Percentiles rank a stretch among this genome's conserved stretches.
phyloP scores from a whole-genome alignment of 768 basidiomycete genomes.

The Leccinum broughii region DNA sequence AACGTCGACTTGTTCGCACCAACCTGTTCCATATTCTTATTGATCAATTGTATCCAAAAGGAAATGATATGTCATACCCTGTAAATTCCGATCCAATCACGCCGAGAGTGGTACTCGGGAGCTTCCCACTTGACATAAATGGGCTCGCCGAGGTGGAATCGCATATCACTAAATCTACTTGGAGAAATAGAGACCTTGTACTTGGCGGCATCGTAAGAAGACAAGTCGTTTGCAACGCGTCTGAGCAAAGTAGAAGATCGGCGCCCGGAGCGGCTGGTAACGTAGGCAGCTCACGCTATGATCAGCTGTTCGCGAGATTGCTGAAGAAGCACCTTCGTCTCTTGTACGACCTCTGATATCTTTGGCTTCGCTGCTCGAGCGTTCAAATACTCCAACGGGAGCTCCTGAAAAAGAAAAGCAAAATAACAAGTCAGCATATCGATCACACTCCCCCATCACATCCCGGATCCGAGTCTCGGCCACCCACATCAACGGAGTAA shows the following conservation, averaged over 20 bases:
- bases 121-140: slow-evolving; percentile 88
- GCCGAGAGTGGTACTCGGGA: slow-evolving; percentile 79
- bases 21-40: slow-evolving; percentile 47
- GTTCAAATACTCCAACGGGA: slow-evolving; percentile 77
- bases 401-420: slow-evolving; percentile 49
- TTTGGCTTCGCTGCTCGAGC: slow-evolving; percentile 69
- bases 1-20: slow-evolving; percentile 84
- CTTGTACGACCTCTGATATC: slow-evolving; percentile 87
- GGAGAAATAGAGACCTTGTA: slow-evolving; percentile 70
- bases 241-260: slow-evolving; percentile 34
- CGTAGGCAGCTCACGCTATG: slow-evolving; percentile 68
- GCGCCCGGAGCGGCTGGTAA: slow-evolving; percentile 1
- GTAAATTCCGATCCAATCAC: slow-evolving; percentile 97
- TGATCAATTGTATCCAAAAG: background rate
- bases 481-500: slow-evolving; percentile 85
- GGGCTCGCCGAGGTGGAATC: slow-evolving; percentile 90
- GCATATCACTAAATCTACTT: slow-evolving; percentile 46
- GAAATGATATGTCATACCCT: slow-evolving; percentile 45
- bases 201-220: slow-evolving; percentile 74
- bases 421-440: background rate
- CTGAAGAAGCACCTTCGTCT: slow-evolving; percentile 87
- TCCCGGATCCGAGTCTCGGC: background rate
- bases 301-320: slow-evolving; percentile 89
- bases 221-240: slow-evolving; percentile 80
- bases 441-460: background rate